A percentile compares a stretch with the other conserved stretches of the same genome.
These are phyloP conservation scores for Oxyria digyna DNA, from an alignment of 148 eudicot genomes.

Conservation along the genomic window DNA sequence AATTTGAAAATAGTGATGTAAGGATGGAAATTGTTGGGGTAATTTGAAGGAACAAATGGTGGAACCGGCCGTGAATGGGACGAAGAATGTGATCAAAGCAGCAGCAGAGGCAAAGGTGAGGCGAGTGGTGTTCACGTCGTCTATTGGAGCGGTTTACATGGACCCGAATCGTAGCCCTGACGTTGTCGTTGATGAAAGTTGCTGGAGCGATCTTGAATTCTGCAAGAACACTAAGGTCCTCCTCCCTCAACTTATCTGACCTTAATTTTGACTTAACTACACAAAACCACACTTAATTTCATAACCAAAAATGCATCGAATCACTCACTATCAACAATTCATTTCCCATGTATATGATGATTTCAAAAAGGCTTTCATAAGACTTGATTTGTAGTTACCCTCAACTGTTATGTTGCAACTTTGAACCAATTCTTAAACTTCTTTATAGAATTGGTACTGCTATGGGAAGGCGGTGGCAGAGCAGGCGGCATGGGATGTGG, in stretches of 20 bases:
- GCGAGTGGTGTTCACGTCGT: slow-evolving; percentile 88
- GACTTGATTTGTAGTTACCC: neutral
- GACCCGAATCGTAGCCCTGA: slow-evolving; percentile 78
- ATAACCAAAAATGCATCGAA: neutral
- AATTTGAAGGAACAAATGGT: slow-evolving; percentile 71
- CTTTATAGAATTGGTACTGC: slow-evolving; percentile 84
- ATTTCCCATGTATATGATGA: no score
- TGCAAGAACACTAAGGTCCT: slow-evolving; percentile 87
- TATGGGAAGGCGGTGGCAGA: slow-evolving; percentile 91
- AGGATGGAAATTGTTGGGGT: neutral
- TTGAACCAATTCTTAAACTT: neutral
- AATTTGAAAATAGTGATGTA: neutral
- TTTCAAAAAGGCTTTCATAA: no score
- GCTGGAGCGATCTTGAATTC: slow-evolving; percentile 98
- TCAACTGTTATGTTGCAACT: neutral
- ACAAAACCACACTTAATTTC: neutral
- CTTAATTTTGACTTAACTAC: neutral
- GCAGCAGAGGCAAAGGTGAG: slow-evolving; percentile 69
- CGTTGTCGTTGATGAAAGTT: slow-evolving; percentile 71
- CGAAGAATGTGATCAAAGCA: slow-evolving; percentile 65
- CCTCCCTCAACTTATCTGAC: no score
- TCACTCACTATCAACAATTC: no score
- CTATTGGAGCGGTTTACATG: slow-evolving; percentile 92
- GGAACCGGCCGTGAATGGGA: slow-evolving; percentile 89
- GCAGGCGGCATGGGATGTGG: slow-evolving; percentile 71